phyloP scores from a whole-genome alignment of 2,329 filamentous ascomycete species.

The Talaromyces pinophilus region DNA sequence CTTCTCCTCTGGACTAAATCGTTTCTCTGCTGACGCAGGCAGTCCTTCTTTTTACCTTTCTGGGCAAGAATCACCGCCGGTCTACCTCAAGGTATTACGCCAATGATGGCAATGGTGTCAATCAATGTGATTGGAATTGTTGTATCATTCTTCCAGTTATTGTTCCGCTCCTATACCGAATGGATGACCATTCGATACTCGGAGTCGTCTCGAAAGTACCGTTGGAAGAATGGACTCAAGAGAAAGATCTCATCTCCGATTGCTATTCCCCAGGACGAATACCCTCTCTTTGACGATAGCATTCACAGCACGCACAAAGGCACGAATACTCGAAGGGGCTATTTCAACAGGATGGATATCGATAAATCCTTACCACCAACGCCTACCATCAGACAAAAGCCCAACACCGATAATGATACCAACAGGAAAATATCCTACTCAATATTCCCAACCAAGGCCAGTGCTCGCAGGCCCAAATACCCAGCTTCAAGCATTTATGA shows the following conservation, averaged over 20 bases:
- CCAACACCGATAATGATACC: neutral
- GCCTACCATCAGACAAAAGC: constrained; percentile 13
- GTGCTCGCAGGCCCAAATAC: constrained; percentile 19
- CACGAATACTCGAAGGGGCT: neutral
- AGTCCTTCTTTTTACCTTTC: constrained; percentile 30
- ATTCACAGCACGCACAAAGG: neutral
- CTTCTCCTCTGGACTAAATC: neutral
- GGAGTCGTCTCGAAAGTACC: neutral
- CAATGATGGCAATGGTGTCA: constrained; percentile 28
- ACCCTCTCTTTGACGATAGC: neutral
- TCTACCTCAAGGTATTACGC: constrained; percentile 17
- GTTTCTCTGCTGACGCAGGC: neutral
- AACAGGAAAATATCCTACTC: constrained; percentile 27
- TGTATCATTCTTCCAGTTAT: constrained; percentile 28
- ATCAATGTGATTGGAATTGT: constrained; percentile 31
- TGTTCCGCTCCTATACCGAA: constrained; percentile 26
- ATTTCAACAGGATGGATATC: constrained; percentile 14
- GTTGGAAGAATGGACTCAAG: constrained; percentile 4
- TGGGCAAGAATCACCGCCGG: constrained; percentile 23
- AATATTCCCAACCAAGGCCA: constrained; percentile 26
- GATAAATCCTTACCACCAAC: constrained; percentile 24
- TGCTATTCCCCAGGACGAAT: constrained; percentile 7
- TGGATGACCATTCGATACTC: constrained; percentile 10
- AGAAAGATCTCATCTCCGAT: constrained; percentile 16
- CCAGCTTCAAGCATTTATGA: constrained; percentile 23